Conservation (phyloP, 2,329 filamentous ascomycete genomes). For the Basipetospora chlamydospora region DNA sequence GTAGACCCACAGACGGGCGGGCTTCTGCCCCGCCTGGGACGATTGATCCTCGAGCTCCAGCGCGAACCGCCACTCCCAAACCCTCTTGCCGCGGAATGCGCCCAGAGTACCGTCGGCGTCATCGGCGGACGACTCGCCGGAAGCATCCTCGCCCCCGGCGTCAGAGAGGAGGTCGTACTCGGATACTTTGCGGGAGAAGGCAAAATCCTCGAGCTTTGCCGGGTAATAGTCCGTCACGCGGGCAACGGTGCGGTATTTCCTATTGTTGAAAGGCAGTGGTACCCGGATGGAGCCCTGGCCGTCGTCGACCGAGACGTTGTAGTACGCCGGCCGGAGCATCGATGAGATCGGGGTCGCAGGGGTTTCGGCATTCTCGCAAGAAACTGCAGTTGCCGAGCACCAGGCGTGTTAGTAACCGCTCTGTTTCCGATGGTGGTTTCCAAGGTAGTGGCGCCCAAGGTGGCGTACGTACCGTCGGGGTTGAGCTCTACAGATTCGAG, state of each 20-base stretch:
- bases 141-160: too few relatives aligned
- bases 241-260: slow-evolving; percentile 52
- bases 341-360: slow-evolving; percentile 9
- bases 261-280: slow-evolving; percentile 58
- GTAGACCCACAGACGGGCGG: slow-evolving; percentile 39
- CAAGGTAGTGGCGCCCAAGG: too few relatives aligned
- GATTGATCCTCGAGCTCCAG: slow-evolving; percentile 60
- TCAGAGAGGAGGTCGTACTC: slow-evolving; percentile 38
- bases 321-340: slow-evolving; percentile 22
- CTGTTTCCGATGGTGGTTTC: not conserved
- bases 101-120: slow-evolving; percentile 8
- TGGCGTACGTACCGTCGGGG: slow-evolving; percentile 12
- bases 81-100: slow-evolving; percentile 13
- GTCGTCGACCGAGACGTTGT: slow-evolving; percentile 28
- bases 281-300: slow-evolving; percentile 16
- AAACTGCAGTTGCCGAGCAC: slow-evolving; percentile 17
- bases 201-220: slow-evolving; percentile 54
- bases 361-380: slow-evolving; percentile 8
- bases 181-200: slow-evolving; percentile 26
- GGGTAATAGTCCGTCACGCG: slow-evolving; percentile 78
- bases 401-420: slow-evolving; percentile 19
- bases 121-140: slow-evolving; percentile 9
- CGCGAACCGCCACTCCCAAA: slow-evolving; percentile 76
- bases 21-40: not conserved
- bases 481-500: slow-evolving; percentile 17